Evolutionary conservation across 331 rosid genomes (phyloP), one percentile per base, ranked within the genome.

Genomic region (Quercus phellos): DNA sequence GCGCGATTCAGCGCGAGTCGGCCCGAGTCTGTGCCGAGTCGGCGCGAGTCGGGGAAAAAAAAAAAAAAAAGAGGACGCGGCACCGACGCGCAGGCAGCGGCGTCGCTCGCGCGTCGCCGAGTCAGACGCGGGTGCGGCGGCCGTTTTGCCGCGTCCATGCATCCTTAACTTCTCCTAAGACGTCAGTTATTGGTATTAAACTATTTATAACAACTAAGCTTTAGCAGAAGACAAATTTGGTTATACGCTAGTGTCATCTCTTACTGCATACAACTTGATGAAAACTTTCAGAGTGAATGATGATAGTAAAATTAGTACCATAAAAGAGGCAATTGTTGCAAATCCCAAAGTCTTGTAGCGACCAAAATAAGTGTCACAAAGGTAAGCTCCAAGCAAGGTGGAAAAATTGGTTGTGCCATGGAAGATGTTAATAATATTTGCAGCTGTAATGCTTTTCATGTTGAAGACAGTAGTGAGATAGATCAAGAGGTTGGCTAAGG

Each of bases 301-400:
- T 11, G 68, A 42, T 34, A 70, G 60, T 26, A 50, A 59, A 27
- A 68, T 24, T 5, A 27, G 27, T 90, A 94, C 98, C 97, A 94
- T 24, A 78, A 92, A 86, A 60, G 98, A 94, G 80, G 95, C 90
- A 9, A 88, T 12, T 6, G 93, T 81, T 76, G 86, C 87, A 81
- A 92, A 90, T 66, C 96, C 97, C 10, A 94, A 78, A 26, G 98
- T 92, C 76, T 90, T 90, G 85, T 83, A 94, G 55, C 98, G 97
- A 21, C 98, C 96, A 73, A 94, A 90, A 63, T 90, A 92, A 7
- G 96, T 94, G 79, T 94, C 98, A 63, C 83, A 83, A 35, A 94
- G 83, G 79, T 89, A 94, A 56, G 97, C 98, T 71, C 98, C 97
- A 2, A 74, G 51, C 85, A 94, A 78, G 73, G 98, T 90, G 32